Evolutionary conservation across 345 rosid species (phyloP).

Genomic region (Boechera divaricarpa): DNA sequence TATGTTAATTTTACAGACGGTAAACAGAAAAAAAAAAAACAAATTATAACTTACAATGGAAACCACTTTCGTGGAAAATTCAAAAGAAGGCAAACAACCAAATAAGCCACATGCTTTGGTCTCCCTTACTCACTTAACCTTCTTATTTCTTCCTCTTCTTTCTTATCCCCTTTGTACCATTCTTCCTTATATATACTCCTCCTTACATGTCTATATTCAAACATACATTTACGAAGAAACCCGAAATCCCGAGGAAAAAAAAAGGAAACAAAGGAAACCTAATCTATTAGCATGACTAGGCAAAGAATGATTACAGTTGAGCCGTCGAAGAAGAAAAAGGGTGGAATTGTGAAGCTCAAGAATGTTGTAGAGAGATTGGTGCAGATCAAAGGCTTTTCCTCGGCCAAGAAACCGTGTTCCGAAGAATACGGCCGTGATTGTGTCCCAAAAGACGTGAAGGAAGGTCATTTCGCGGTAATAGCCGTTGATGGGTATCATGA

Average conservation of each 20-base stretch:
- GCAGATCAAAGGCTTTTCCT: conserved; percentile 41
- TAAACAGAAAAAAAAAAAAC: background rate
- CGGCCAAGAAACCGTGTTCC: conserved; percentile 36
- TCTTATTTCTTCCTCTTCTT: conserved; percentile 35
- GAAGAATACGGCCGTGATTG: conserved; percentile 30
- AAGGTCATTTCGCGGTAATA: conserved; percentile 72
- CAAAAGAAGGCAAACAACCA: conserved; percentile 33
- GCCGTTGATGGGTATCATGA: conserved; percentile 55
- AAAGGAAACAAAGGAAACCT: background rate
- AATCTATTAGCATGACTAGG: conserved; percentile 42
- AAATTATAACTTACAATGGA: conserved; percentile 7
- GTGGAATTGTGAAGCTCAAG: conserved; percentile 51
- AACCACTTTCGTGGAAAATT: conserved; percentile 37
- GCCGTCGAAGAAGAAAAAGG: conserved; percentile 37
- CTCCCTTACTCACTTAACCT: conserved; percentile 36
- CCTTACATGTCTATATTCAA: conserved; percentile 13
- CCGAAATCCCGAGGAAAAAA: background rate
- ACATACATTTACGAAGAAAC: conserved; percentile 4
- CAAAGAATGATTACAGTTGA: conserved; percentile 41
- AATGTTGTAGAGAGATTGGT: conserved; percentile 46
- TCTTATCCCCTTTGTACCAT: conserved; percentile 42
- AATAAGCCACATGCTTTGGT: conserved; percentile 54
- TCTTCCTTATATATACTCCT: conserved; percentile 34
- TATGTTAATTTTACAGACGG: background rate
- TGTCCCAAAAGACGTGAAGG: conserved; percentile 74